phyloP scores from a whole-genome alignment of 805 yeast species.

The Maudiozyma turicensis region DNA sequence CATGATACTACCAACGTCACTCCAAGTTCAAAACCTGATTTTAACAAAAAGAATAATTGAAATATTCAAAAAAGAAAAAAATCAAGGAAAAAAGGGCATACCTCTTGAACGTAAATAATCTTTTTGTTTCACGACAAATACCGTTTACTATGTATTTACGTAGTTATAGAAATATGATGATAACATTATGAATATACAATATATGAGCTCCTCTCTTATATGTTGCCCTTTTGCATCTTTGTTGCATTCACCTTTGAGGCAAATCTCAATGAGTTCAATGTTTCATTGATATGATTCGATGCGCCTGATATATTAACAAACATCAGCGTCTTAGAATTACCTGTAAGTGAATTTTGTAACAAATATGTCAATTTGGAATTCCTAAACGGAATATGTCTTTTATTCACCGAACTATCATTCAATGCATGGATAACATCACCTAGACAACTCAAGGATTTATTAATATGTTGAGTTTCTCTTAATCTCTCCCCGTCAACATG shows the following conservation, averaged over 20 bases:
- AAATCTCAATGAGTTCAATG: constrained; percentile 76
- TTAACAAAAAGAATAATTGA: not conserved
- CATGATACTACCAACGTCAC: not conserved
- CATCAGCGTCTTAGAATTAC: constrained; percentile 84
- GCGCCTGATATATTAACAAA: constrained; percentile 80
- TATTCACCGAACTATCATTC: constrained; percentile 34
- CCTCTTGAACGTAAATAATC: not conserved
- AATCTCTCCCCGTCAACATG: constrained; percentile 73
- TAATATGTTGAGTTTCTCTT: constrained; percentile 81
- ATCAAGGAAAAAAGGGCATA: not conserved
- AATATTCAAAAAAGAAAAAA: not conserved
- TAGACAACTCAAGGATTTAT: constrained; percentile 74
- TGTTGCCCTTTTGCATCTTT: constrained; percentile 17
- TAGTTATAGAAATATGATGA: not conserved
- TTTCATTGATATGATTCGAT: constrained; percentile 54
- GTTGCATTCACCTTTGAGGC: constrained; percentile 75
- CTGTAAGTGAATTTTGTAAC: constrained; percentile 74
- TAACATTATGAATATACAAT: not conserved
- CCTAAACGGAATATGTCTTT: constrained; percentile 76
- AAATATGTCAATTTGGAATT: constrained; percentile 88
- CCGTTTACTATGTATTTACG: not conserved
- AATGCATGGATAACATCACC: constrained; percentile 83
- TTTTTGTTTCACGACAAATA: too few species aligned
- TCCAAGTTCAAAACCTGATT: not conserved
- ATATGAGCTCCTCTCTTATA: not conserved